Conservation (phyloP, 2,329 filamentous ascomycete species). For the Chalaropsis ovoidea region DNA sequence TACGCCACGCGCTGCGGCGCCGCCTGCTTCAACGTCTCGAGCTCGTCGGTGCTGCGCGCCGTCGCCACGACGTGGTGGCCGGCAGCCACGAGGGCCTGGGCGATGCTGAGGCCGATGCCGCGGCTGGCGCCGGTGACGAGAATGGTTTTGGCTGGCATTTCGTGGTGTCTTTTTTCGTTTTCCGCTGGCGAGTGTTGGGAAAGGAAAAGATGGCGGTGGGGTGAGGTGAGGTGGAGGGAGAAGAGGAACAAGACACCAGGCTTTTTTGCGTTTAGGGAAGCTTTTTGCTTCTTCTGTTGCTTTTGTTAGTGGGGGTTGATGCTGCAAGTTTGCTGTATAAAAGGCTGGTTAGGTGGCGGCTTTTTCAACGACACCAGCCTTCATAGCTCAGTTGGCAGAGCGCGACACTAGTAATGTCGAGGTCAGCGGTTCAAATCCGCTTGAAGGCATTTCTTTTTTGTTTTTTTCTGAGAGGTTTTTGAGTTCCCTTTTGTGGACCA, state of each 20-base stretch:
- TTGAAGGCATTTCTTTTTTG: constrained; percentile 11
- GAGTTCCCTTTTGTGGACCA: neutral
- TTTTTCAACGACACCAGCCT: neutral
- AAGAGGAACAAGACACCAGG: too few relatives aligned
- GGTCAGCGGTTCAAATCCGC: constrained; percentile 18
- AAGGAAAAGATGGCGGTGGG: neutral
- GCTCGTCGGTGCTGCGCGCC: constrained; percentile 42
- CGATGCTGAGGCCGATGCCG: constrained; percentile 50
- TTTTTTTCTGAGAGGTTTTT: neutral
- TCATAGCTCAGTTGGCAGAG: constrained; percentile 24
- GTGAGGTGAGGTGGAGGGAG: too few relatives aligned
- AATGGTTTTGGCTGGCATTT: constrained; percentile 56
- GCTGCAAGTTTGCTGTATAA: neutral
- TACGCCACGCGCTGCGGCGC: constrained; percentile 46
- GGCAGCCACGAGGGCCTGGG: constrained; percentile 42
- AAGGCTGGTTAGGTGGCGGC: neutral
- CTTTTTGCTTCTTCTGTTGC: neutral
- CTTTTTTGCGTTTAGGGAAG: neutral
- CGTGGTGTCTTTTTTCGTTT: constrained; percentile 29
- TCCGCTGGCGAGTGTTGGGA: too few relatives aligned
- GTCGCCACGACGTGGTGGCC: constrained; percentile 51
- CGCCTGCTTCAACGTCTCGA: constrained; percentile 43
- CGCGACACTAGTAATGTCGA: constrained; percentile 23
- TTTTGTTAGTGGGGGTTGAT: neutral
- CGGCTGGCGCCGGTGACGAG: constrained; percentile 58